phyloP scores from a whole-genome alignment of 2,329 filamentous ascomycete genomes.

The Periconia digitata region DNA sequence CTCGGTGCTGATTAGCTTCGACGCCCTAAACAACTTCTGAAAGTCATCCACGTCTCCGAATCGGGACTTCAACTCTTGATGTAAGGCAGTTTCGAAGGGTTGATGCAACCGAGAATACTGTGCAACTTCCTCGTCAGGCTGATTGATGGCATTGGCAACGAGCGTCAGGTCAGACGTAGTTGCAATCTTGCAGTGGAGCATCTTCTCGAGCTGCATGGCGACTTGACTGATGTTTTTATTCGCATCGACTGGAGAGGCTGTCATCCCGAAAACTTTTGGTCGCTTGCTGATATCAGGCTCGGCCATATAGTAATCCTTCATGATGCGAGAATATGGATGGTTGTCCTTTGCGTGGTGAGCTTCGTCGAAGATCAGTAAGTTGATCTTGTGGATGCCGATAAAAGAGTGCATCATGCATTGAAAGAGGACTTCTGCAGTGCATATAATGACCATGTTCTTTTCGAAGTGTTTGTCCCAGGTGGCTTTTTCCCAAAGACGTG shows the following conservation, averaged over 20 bases:
- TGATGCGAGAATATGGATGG: conserved; percentile 85
- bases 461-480: conserved; percentile 61
- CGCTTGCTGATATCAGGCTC: conserved; percentile 49
- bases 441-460: conserved; percentile 82
- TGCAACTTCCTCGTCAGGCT: conserved; percentile 61
- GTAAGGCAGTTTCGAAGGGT: conserved; percentile 66
- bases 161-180: conserved; percentile 67
- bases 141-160: conserved; percentile 60
- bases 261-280: conserved; percentile 93
- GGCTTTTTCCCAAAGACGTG: conserved; percentile 61
- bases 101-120: conserved; percentile 55
- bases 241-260: conserved; percentile 88
- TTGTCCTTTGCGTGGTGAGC: conserved; percentile 95
- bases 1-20: conserved; percentile 62
- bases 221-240: conserved; percentile 72
- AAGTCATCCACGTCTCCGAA: conserved; percentile 59
- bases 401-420: conserved; percentile 78
- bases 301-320: conserved; percentile 78
- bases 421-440: conserved; percentile 84
- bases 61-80: conserved; percentile 55
- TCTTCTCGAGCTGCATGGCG: conserved; percentile 69
- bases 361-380: conserved; percentile 91
- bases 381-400: conserved; percentile 79
- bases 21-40: conserved; percentile 59
- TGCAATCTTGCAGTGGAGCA: conserved; percentile 81